Conservation (phyloP, 2,329 filamentous ascomycete genomes). For the Pseudogymnoascus pannorum region DNA sequence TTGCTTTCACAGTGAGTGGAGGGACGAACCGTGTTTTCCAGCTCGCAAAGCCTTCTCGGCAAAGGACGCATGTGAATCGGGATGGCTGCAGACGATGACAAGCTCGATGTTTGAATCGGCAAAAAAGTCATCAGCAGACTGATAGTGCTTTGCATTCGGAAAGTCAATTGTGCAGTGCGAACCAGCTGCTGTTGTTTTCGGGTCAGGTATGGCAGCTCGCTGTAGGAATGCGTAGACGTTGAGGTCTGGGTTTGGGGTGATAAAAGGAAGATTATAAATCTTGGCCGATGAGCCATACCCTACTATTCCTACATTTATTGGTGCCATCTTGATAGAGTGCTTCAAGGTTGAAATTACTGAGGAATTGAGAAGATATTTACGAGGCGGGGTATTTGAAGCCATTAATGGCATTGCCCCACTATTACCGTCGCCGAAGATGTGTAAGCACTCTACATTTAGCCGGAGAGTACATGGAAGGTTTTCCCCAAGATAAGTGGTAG, state of each 20-base stretch:
- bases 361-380: neutral
- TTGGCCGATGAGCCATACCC: conserved; percentile 44
- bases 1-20: neutral
- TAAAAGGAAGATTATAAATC: conserved; percentile 44
- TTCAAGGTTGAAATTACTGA: neutral
- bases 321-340: conserved; percentile 9
- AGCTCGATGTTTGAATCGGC: conserved; percentile 29
- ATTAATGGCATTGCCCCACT: neutral
- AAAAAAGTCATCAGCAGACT: conserved; percentile 29
- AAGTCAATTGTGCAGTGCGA: conserved; percentile 44
- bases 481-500: no score
- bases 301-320: conserved; percentile 42
- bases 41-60: conserved; percentile 28
- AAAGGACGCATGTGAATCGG: conserved; percentile 27
- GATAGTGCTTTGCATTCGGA: conserved; percentile 33
- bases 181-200: conserved; percentile 27
- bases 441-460: no score
- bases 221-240: conserved; percentile 42
- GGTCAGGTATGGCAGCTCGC: conserved; percentile 27
- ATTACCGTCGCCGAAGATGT: no score
- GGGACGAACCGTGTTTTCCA: conserved; percentile 31
- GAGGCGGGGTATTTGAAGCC: neutral
- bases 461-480: no score
- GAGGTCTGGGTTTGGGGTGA: conserved; percentile 39
- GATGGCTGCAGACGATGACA: conserved; percentile 30